Percentiles rank a stretch among this genome's conserved stretches.
phyloP scores from a whole-genome alignment of 768 basidiomycete genomes.

The Fomitopsis pulvina region DNA sequence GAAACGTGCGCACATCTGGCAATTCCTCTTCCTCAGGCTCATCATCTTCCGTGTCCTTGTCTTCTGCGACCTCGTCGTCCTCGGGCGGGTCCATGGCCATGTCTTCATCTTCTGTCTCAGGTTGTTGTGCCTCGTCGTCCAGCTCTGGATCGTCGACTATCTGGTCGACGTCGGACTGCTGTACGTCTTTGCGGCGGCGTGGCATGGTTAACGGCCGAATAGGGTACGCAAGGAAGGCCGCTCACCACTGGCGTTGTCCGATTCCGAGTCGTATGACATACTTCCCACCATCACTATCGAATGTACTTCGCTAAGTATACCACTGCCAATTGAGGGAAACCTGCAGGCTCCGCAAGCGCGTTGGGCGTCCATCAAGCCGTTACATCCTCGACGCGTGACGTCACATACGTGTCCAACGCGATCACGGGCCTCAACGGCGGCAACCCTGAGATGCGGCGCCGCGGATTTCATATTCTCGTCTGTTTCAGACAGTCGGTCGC shows the following conservation, averaged over 20 bases:
- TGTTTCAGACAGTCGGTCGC: no score
- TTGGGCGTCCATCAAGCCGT: not conserved
- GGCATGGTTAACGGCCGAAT: not conserved
- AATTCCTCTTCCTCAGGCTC: conserved; percentile 25
- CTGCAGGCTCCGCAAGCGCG: not conserved
- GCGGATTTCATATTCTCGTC: no score
- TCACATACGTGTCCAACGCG: no score
- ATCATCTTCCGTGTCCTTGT: conserved; percentile 38
- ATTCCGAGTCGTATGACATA: conserved; percentile 39
- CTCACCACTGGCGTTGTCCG: conserved; percentile 15
- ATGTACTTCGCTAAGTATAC: conserved; percentile 14
- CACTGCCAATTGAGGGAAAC: not conserved
- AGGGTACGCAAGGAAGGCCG: not conserved
- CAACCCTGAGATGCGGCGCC: no score
- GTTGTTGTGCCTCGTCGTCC: conserved; percentile 28
- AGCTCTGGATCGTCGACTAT: conserved; percentile 35
- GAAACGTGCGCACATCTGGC: conserved; percentile 14
- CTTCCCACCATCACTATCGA: conserved; percentile 33
- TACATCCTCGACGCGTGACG: conserved; percentile 29
- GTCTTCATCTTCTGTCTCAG: conserved; percentile 18
- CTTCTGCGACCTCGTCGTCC: conserved; percentile 25
- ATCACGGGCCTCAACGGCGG: no score
- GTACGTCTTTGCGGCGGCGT: not conserved
- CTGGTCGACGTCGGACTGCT: conserved; percentile 28
- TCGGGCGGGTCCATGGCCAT: conserved; percentile 22